Conservation (phyloP, 2,329 filamentous ascomycete species). For the Exophiala calicioides region DNA sequence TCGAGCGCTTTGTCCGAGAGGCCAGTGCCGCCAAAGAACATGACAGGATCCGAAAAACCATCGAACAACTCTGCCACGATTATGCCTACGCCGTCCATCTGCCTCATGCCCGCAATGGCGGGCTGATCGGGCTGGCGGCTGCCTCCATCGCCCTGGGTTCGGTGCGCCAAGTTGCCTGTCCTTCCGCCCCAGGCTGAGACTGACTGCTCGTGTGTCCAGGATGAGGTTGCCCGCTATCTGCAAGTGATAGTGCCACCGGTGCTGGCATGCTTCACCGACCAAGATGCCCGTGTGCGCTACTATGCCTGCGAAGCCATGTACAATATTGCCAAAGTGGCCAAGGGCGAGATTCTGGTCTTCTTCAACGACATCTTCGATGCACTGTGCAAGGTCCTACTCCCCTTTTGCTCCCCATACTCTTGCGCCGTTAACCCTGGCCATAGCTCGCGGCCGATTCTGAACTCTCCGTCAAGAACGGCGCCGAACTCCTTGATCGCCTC, state of each 20-base stretch:
- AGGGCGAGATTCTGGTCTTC: conserved; percentile 93
- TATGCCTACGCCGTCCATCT: conserved; percentile 97
- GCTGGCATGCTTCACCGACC: conserved; percentile 94
- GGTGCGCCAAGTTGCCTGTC: conserved; percentile 58
- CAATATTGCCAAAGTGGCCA: conserved; percentile 98
- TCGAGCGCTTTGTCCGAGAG: conserved; percentile 88
- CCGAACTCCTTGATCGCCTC: conserved; percentile 88
- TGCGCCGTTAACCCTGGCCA: too few relatives aligned
- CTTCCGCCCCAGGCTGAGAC: not conserved
- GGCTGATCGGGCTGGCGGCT: conserved; percentile 90
- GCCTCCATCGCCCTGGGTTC: conserved; percentile 92
- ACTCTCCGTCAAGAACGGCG: conserved; percentile 95
- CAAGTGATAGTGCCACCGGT: conserved; percentile 95
- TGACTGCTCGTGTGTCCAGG: conserved; percentile 30
- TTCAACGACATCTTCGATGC: conserved; percentile 99
- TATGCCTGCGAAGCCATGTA: conserved; percentile 99
- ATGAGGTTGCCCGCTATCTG: conserved; percentile 90
- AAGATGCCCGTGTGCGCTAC: conserved; percentile 95
- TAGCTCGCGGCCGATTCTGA: conserved; percentile 95
- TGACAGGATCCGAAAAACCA: conserved; percentile 78
- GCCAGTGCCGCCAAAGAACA: conserved; percentile 75
- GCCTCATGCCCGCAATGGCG: conserved; percentile 93
- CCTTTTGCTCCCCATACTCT: not conserved
- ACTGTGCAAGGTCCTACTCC: conserved; percentile 75
- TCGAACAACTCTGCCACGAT: conserved; percentile 95